Percentiles rank a stretch among this genome's conserved stretches.
Conservation (phyloP, 495 filamentous ascomycete species). For the Daldinia decipiens region DNA sequence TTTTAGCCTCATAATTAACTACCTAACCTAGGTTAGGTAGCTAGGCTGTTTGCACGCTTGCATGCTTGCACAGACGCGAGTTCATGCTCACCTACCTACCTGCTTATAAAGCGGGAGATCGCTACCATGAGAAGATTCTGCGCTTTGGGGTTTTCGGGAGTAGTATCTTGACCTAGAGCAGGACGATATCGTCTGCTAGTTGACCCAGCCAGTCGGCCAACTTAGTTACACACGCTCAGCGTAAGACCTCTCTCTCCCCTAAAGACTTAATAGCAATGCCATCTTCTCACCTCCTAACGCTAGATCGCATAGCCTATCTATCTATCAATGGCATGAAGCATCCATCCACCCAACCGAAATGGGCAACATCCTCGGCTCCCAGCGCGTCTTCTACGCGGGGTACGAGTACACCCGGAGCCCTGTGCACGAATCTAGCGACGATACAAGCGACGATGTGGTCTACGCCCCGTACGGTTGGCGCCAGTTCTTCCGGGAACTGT, state of each 20-base stretch:
- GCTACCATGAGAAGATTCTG: background rate
- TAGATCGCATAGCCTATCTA: background rate
- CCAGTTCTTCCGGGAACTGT: slow-evolving; percentile 13
- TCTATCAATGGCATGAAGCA: background rate
- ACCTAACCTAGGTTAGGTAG: background rate
- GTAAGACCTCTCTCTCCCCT: no score
- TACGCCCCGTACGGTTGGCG: slow-evolving; percentile 13
- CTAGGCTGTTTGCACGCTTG: background rate
- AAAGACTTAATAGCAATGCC: background rate
- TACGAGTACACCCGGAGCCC: background rate
- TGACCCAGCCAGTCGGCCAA: no score
- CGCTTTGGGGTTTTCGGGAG: background rate
- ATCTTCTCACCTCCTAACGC: background rate
- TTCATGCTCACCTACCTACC: background rate
- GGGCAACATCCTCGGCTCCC: slow-evolving; percentile 33
- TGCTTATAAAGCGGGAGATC: background rate
- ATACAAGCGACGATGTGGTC: slow-evolving; percentile 8
- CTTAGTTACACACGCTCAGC: no score
- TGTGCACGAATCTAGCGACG: background rate
- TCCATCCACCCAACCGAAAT: slow-evolving; percentile 6
- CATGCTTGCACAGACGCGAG: background rate
- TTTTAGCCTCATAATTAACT: background rate
- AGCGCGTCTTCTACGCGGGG: slow-evolving; percentile 18
- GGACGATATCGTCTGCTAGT: no score
- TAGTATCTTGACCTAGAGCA: no score